A percentile compares a stretch with the other conserved stretches of the same genome.
Conservation (phyloP, 768 basidiomycete genomes). For the Mycena filopes region DNA sequence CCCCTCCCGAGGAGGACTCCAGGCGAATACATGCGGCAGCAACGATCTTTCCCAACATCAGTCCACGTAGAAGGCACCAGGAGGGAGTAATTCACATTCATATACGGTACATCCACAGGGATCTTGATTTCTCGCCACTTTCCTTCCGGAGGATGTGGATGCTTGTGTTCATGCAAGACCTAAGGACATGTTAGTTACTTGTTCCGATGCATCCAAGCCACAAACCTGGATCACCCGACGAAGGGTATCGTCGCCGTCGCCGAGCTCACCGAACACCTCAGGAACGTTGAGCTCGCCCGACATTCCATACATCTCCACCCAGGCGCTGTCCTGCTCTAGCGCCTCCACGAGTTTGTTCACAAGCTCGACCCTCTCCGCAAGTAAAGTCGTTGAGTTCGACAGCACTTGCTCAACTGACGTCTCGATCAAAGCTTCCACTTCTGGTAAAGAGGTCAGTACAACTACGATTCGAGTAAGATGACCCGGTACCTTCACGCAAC, state of each 20-base stretch:
- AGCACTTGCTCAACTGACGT: constrained; percentile 56
- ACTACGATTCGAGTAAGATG: background rate
- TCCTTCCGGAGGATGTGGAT: constrained; percentile 50
- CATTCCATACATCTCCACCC: constrained; percentile 77
- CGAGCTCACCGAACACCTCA: constrained; percentile 41
- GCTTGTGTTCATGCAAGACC: constrained; percentile 57
- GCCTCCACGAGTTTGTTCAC: constrained; percentile 63
- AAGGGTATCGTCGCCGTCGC: constrained; percentile 45
- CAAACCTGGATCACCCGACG: constrained; percentile 46
- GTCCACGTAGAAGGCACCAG: constrained; percentile 5
- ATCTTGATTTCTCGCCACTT: constrained; percentile 83
- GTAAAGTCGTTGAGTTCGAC: constrained; percentile 43
- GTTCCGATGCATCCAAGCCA: background rate
- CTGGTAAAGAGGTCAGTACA: constrained; percentile 47
- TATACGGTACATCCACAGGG: constrained; percentile 86
- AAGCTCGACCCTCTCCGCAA: constrained; percentile 55
- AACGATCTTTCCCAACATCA: constrained; percentile 62
- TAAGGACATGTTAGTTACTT: constrained; percentile 28
- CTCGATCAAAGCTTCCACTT: constrained; percentile 74
- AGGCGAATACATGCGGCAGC: constrained; percentile 67
- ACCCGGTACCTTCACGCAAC: constrained; percentile 77
- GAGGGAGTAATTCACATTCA: constrained; percentile 69
- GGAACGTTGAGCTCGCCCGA: constrained; percentile 79
- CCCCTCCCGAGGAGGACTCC: constrained; percentile 53
- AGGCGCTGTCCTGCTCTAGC: constrained; percentile 68